phyloP scores from a whole-genome alignment of 345 rosid species.

The Euphorbia tirucalli region DNA sequence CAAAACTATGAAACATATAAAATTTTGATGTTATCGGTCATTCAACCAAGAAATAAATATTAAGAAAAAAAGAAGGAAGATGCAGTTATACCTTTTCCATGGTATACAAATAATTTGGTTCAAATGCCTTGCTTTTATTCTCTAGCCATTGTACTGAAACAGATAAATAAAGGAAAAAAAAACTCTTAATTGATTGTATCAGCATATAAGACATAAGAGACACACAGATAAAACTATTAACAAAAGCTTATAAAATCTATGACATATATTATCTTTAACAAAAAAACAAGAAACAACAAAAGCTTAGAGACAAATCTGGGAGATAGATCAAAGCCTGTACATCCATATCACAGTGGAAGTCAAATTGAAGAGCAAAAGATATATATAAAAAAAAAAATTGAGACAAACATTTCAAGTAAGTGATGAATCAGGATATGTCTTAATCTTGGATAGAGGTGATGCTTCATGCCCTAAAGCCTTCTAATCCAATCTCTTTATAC shows the following conservation, averaged over 20 bases:
- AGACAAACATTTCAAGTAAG: background rate
- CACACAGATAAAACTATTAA: background rate
- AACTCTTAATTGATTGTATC: conserved; percentile 11
- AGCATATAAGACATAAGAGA: background rate
- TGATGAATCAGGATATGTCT: background rate
- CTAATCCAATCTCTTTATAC: background rate
- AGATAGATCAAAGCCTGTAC: background rate
- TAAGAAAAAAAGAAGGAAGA: background rate
- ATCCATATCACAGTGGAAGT: background rate
- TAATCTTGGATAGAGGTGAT: background rate
- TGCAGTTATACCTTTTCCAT: conserved; percentile 68
- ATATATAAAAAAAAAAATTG: background rate
- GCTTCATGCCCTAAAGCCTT: background rate
- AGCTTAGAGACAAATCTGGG: background rate
- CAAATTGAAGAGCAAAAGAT: background rate
- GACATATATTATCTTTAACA: background rate
- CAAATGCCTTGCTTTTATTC: conserved; percentile 72
- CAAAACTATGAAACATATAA: background rate
- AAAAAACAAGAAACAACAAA: background rate
- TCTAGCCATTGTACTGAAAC: conserved; percentile 83
- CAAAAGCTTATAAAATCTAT: background rate
- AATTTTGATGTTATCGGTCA: background rate
- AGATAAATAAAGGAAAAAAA: conserved; percentile 17
- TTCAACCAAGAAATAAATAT: background rate
- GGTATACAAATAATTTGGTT: conserved; percentile 85